Evolutionary conservation across 2,329 filamentous ascomycete species (phyloP).

Genomic region (Alternaria dauci): DNA sequence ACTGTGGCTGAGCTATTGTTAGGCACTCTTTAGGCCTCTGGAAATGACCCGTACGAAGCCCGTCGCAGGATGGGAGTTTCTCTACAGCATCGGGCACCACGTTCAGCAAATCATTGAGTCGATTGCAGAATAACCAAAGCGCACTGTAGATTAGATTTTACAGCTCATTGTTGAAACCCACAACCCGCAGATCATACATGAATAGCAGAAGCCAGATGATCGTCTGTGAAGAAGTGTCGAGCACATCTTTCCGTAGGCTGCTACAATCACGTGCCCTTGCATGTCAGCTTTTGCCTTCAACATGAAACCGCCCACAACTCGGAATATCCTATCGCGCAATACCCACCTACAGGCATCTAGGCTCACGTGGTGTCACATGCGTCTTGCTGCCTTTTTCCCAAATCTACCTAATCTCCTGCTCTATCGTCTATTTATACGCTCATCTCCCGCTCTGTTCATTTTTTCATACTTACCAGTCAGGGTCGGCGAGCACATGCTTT

Average conservation of each 20-base stretch:
- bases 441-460: background rate
- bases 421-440: constrained; percentile 1
- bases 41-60: constrained; percentile 58
- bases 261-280: constrained; percentile 1
- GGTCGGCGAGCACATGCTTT: constrained; percentile 19
- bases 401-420: background rate
- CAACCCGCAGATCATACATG: constrained; percentile 60
- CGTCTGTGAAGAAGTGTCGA: background rate
- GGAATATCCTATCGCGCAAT: background rate
- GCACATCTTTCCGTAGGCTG: background rate
- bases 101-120: constrained; percentile 56
- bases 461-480: constrained; percentile 17
- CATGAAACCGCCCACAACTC: background rate
- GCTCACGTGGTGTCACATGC: background rate
- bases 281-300: constrained; percentile 10
- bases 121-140: constrained; percentile 53
- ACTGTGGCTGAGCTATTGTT: background rate
- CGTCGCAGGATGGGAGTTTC: constrained; percentile 52
- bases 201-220: constrained; percentile 58
- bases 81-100: constrained; percentile 58
- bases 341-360: background rate
- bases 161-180: constrained; percentile 58
- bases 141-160: constrained; percentile 56
- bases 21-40: constrained; percentile 50
- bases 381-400: background rate